Base-by-base conservation (phyloP, 83 land plant species). In the Larix sibirica region DNA sequence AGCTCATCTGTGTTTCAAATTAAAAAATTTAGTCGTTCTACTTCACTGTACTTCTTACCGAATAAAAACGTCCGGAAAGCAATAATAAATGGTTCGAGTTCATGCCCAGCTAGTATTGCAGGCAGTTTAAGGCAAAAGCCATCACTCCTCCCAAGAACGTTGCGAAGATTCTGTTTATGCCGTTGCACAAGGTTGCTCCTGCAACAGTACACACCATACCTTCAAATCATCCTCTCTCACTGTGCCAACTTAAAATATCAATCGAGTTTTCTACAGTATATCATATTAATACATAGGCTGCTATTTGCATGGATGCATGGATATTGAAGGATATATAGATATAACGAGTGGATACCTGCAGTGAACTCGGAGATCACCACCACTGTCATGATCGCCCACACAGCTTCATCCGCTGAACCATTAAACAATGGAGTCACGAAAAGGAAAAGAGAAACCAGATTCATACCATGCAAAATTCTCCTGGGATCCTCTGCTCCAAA, bases 161-260 rank as follows among this genome's bases (percentile, higher is more conserved):
- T 5, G 79, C 94, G 31, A 78, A 62, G 0, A 61, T 86, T 77
- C 94, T 88, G 81, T 92, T 92, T 33, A 90, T 13, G 60, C 90
- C 84, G 80, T 86, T 92, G 65, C 54, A 40, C 0, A 92, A 64
- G 6, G 94, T 88, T 26, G 88, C 90, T 62, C 94, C 94, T 92
- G 86, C 36, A 77, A 13, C 26, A 42, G 17, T 42, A 40, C 77
- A 1, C 77, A 38, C 36, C 47, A 20, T 4, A 20, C 36, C 28
- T 8, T 20, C 12, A 10, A 40, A 5, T 3, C 65, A 17, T 40
- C 3, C 5, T 47, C 78, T n/a, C 16, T 21, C 16, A 18, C 12
- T n/a, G 10, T 38, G n/a, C 6, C n/a, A 74, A n/a, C 63, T 62
- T n/a, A 62, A 17, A n/a, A 62, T 62, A 62, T 62, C 21, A 2